phyloP scores from a whole-genome alignment of 208 protist genomes.

The Trypanosoma platydactyli region DNA sequence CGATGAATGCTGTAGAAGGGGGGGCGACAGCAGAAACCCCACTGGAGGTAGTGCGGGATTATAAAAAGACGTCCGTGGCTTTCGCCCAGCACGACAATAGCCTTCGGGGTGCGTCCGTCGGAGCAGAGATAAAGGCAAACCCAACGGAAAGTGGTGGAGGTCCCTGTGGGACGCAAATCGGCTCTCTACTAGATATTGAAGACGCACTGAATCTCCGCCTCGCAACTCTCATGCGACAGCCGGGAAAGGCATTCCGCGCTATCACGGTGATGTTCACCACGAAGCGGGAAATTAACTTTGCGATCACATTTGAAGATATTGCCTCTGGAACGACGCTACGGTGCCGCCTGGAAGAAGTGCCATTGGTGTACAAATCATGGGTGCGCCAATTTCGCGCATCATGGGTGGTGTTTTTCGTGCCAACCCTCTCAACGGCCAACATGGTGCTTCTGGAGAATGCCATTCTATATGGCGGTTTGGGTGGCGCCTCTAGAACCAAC shows the following conservation, averaged over 20 bases:
- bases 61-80: background rate
- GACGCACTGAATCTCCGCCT: constrained; percentile 85
- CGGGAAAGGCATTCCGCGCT: constrained; percentile 81
- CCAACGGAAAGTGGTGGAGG: background rate
- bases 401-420: constrained; percentile 82
- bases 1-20: background rate
- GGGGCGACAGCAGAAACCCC: background rate
- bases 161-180: constrained; percentile 25
- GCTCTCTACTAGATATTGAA: constrained; percentile 71
- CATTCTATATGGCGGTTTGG: constrained; percentile 39
- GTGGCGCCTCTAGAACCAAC: constrained; percentile 32
- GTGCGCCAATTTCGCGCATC: constrained; percentile 70
- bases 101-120: background rate
- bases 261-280: constrained; percentile 69
- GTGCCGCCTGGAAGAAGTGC: constrained; percentile 70
- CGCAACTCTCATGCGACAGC: constrained; percentile 78
- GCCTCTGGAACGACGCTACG: constrained; percentile 63
- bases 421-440: constrained; percentile 75
- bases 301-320: constrained; percentile 83
- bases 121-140: constrained; percentile 5
- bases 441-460: constrained; percentile 71
- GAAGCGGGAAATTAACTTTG: constrained; percentile 65
- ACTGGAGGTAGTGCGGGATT: background rate
- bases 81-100: background rate
- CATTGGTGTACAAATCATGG: constrained; percentile 72